Evolutionary conservation across 2,329 filamentous ascomycete genomes (phyloP), one percentile per base, ranked within the genome.

Genomic region (Sporothrix schenckii): DNA sequence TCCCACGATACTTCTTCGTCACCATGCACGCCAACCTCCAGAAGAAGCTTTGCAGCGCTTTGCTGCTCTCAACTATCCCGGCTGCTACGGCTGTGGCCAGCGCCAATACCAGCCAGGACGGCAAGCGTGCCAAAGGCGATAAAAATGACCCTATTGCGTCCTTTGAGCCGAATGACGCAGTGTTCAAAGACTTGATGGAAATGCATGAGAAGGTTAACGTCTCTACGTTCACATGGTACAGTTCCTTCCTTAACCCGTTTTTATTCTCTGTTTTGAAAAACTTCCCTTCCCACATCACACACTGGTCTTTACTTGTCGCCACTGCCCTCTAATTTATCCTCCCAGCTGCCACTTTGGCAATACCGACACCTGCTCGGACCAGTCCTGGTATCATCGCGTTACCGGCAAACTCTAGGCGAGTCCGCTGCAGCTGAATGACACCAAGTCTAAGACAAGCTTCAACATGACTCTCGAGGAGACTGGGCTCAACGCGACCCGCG

Each of bases 291-390:
- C 34, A 34, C 34, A 34, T 34, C 34, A 34, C 1, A 34, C 34
- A 2, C 34, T 34, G 7, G 34, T 34, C 4, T 21, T 16, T 7
- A 3, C 1, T 27, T 66, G 3, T 65, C 60, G 50, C 47, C 21
- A 16, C n/a, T 27, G n/a, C 13, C 52, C 50, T 14, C 54, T 47
- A 47, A 39, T 9, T 2, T 9, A 11, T 11, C 11, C 19, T 0
- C 27, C n/a, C 21, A 72, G 60, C 7, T 73, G 72, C 27, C 53
- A 69, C 53, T 73, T 69, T 69, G 72, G 72, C 4, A 73, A 73
- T 21, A 73, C 72, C 1, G 72, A 73, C 14, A 73, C 72, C 7
- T 73, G 72, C 41, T 73, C 72, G 4, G 72, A 69, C 49, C 58
- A 34, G 9, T 16, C 24, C 5, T 72, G 72, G 70, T 69, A 69